Base-by-base conservation (phyloP, 768 basidiomycete species). In the Phlegmacium glaucopus region DNA sequence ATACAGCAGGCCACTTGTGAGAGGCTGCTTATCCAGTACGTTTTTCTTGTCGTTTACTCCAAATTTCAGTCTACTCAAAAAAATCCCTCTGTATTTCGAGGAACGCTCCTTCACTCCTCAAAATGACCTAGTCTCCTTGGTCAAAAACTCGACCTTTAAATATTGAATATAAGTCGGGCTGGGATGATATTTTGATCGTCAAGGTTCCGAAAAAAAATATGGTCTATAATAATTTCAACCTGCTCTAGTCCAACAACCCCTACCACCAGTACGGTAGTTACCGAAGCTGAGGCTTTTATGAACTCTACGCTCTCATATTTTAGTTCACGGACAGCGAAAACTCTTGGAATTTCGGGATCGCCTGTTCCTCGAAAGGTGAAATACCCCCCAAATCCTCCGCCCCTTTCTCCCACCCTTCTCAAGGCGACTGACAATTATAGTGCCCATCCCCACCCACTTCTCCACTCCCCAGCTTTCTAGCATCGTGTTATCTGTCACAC, bases 181-280 rank as follows among this genome's bases (percentile, higher is more conserved):
- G 77, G 77, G 75, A 77, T 47, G 75, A 76, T 42, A 71, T 71
- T 62, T 60, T 73, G 27, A 67, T 70, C 42, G 50, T 59, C 40
- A 72, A 67, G 59, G 51, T 57, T 6, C 45, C 65, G 11, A 67
- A 47, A 34, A 43, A 45, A 61, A 49, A 39, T 56, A 58, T 22
- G 56, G 57, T 26, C 58, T 22, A 40, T 57, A 52, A 18, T 38
- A 50, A 56, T 54, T 9, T 49, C 57, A 28, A 27, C 57, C 29
- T 55, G 53, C 17, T 56, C 64, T 1, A 63, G 58, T 34, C 59
- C 65, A 9, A 68, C 63, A 25, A n/a, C n/a, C n/a, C 56, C 62
- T 6, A 65, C 54, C 32, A 41, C 49, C 25, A 48, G 22, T 8
- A 57, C 55, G 15, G 49, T 48, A 10, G 44, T 36, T 35, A 53